phyloP scores from a whole-genome alignment of 2,329 filamentous ascomycete genomes.

The Sclerotinia trifoliorum region DNA sequence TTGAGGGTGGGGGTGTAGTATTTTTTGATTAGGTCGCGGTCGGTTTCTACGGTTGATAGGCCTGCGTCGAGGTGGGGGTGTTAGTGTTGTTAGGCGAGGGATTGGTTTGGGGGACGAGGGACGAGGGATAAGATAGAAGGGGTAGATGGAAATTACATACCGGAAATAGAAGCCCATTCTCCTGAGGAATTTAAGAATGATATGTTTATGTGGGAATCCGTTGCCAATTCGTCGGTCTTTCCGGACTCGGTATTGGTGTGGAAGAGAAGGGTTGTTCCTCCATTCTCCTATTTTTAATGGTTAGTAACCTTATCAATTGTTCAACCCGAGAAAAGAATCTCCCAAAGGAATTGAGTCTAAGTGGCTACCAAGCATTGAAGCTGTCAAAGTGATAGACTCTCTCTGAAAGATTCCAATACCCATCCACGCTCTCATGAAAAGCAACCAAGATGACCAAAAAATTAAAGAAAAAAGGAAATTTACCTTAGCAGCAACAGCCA shows the following conservation, averaged over 20 bases:
- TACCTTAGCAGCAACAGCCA: slow-evolving; percentile 80
- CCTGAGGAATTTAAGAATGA: slow-evolving; percentile 74
- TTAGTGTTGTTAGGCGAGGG: too few relatives aligned
- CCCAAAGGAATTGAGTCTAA: not conserved
- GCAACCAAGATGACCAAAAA: not conserved
- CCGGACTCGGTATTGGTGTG: slow-evolving; percentile 88
- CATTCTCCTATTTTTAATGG: slow-evolving; percentile 58
- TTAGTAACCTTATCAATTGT: not conserved
- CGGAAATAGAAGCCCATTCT: slow-evolving; percentile 86
- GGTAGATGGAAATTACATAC: slow-evolving; percentile 43
- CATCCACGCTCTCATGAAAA: not conserved
- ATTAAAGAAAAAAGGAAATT: not conserved
- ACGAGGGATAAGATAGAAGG: too few relatives aligned
- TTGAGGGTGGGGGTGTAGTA: slow-evolving; percentile 73
- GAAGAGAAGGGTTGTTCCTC: slow-evolving; percentile 81
- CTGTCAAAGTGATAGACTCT: not conserved
- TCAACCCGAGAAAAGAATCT: too few relatives aligned
- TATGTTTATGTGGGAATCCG: slow-evolving; percentile 74
- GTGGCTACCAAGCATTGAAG: not conserved
- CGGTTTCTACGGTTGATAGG: slow-evolving; percentile 62
- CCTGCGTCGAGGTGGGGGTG: not conserved
- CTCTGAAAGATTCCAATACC: not conserved
- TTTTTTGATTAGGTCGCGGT: slow-evolving; percentile 66
- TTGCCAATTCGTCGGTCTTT: slow-evolving; percentile 78
- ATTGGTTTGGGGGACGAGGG: too few relatives aligned